phyloP scores from a whole-genome alignment of 164 flowering plant species.

The Berberis thunbergii region DNA sequence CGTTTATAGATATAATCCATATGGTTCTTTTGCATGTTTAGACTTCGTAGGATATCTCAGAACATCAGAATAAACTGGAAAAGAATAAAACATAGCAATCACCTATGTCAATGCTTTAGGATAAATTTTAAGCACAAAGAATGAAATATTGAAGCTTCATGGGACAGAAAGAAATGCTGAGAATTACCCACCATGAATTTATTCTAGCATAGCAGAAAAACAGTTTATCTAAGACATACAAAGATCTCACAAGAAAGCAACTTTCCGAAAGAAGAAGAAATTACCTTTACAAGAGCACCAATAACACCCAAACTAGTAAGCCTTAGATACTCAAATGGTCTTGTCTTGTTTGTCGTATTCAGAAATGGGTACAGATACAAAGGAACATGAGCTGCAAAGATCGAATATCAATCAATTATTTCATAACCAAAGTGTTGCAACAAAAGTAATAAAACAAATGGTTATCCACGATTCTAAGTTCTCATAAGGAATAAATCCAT shows the following conservation, averaged over 20 bases:
- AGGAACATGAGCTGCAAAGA: conserved; percentile 84
- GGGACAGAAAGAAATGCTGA: too few relatives aligned
- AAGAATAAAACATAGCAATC: too few relatives aligned
- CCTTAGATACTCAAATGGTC: conserved; percentile 87
- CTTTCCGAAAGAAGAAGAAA: neutral
- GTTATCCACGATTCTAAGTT: too few relatives aligned
- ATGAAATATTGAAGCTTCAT: too few relatives aligned
- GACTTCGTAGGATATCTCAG: too few relatives aligned
- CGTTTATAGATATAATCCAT: too few relatives aligned
- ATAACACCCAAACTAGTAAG: conserved; percentile 94
- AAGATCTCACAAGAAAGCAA: neutral
- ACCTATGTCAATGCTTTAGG: too few relatives aligned
- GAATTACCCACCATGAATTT: too few relatives aligned
- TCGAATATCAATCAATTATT: conserved; percentile 2
- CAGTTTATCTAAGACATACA: neutral
- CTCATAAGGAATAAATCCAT: too few relatives aligned
- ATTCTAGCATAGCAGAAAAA: neutral
- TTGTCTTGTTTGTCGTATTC: conserved; percentile 73
- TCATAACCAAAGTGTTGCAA: neutral
- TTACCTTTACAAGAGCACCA: conserved; percentile 94
- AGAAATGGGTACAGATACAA: conserved; percentile 87
- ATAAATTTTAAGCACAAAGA: too few relatives aligned
- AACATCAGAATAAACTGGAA: too few relatives aligned
- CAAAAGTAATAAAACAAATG: neutral
- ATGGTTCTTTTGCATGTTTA: too few relatives aligned